Base-by-base conservation (phyloP, 1,139 yeast genomes). In the Arxiozyma heterogenica region DNA sequence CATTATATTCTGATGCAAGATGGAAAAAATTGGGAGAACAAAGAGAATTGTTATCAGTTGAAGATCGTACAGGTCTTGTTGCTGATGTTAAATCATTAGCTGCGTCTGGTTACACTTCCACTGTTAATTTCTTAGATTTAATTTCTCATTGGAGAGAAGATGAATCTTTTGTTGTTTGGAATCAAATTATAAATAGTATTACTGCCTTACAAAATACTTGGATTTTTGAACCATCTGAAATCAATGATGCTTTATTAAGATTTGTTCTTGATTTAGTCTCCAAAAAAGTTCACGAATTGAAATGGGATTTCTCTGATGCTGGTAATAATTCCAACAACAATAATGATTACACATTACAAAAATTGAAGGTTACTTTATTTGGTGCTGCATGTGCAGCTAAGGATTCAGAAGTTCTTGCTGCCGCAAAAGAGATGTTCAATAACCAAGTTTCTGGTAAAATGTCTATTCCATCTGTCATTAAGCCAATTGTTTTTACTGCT, bases 41-140 rank as follows among this genome's bases (percentile, higher is more conserved):
- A 53, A 90, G 89, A 57, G 86, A 88, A 27, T 73, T 79, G 60
- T 76, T 88, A 60, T 78, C 90, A 15, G 88, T 84, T 51, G 91
- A 86, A 69, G 96, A 88, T 69, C 83, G 94, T 70, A 85, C 86
- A 54, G 95, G 95, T 55, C 79, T 88, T 60, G 86, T 88, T 51
- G 89, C 94, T 30, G 96, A 88, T 73, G 86, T 89, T 34, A 83
- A 80, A 54, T 80, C 91, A 12, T 77, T 87, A 60, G 80, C 91
- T 3, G 72, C 83, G 20, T 80, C 90, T 50, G 95, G 95, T 22
- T 83, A 81, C 67, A 80, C 84, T 58, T 75, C 83, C 54, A 83
- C 94, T 39, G 75, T 82, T 11, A 81, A 77, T 62, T 77, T 86
- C 64, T 78, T 87, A 60, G 75, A 77, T 59, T 78, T 87, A 64